Evolutionary conservation across 495 filamentous ascomycete species (phyloP).

Genomic region (Hypoxylon perforatum): DNA sequence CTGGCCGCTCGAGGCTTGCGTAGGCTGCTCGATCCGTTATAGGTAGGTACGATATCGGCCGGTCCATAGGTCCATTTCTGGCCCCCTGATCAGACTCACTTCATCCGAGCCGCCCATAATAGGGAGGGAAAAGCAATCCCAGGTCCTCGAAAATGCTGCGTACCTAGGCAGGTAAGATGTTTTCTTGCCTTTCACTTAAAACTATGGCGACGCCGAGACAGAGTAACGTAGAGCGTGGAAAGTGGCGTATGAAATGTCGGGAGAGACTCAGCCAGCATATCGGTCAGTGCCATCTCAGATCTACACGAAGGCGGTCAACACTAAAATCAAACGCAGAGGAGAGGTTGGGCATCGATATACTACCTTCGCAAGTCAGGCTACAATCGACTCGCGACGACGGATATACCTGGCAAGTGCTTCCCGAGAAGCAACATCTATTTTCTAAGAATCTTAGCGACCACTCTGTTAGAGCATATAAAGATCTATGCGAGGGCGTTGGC

Average conservation of each 20-base stretch:
- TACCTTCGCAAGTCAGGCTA: slow-evolving; percentile 5
- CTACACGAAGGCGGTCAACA: background rate
- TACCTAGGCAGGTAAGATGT: slow-evolving; percentile 1
- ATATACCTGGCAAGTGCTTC: slow-evolving; percentile 13
- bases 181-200: slow-evolving; percentile 1
- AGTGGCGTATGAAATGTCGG: slow-evolving; percentile 5
- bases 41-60: slow-evolving; percentile 1
- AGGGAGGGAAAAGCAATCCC: background rate
- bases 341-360: background rate
- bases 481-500: slow-evolving; percentile 6
- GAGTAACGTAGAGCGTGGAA: slow-evolving; percentile 7
- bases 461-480: slow-evolving; percentile 4
- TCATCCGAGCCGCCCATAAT: background rate
- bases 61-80: background rate
- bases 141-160: background rate
- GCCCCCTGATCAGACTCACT: background rate
- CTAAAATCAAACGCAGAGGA: background rate
- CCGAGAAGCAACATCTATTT: slow-evolving; percentile 13
- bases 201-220: background rate
- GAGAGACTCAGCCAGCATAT: slow-evolving; percentile 7
- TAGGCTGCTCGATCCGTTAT: background rate
- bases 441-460: slow-evolving; percentile 22
- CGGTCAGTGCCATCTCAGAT: background rate
- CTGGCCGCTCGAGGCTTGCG: slow-evolving; percentile 1
- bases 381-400: slow-evolving; percentile 7